Evolutionary conservation across 352 stramenopile genomes (phyloP), one percentile per base, ranked within the genome.

Genomic region (Globisporangium parvum): DNA sequence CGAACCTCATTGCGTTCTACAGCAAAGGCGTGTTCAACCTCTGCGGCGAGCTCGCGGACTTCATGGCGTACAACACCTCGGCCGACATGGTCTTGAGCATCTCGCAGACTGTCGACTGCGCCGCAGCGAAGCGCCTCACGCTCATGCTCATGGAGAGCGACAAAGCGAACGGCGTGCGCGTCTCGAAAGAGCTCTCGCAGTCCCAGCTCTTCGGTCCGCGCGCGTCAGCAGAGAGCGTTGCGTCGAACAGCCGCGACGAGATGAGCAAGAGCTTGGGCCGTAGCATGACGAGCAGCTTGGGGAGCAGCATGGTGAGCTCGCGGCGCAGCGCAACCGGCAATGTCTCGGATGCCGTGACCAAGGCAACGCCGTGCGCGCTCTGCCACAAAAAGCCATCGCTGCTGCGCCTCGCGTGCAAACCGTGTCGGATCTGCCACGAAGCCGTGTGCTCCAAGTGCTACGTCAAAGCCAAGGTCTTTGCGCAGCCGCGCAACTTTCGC

Each of bases 21-120:
- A 67, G 65, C 39, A 85, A 85, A 42, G 76, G 76, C 3, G 71
- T 83, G 55, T 70, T 83, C 40, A 66, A 85, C 55, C 53, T 82
- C 4, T 71, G 73, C 4, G 76, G 72, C 2, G 64, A 77, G 11
- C 57, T 80, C 5, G 59, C 71, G 0, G 59, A 75, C 2, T 67
- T 76, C 15, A 55, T 84, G 5, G 63, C 73, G 23, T 77, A 70
- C 64, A 76, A 63, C 60, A 73, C 68, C 8, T 74, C 69, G 0
- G 70, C 61, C 1, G 63, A 73, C 3, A 62, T 75, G 11, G 68
- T 83, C 58, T 51, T 81, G 6, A 67, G 61, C 3, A 67, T 81
- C 26, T 42, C 59, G n/a, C 59, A 57, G 40, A 65, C 63, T 2
- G 59, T 73, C 15, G 66, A 80, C 3, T 60, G 55, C 21, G 69